These are phyloP conservation scores for Draba incana DNA, from an alignment of 345 rosid genomes.

Conservation along the genomic window DNA sequence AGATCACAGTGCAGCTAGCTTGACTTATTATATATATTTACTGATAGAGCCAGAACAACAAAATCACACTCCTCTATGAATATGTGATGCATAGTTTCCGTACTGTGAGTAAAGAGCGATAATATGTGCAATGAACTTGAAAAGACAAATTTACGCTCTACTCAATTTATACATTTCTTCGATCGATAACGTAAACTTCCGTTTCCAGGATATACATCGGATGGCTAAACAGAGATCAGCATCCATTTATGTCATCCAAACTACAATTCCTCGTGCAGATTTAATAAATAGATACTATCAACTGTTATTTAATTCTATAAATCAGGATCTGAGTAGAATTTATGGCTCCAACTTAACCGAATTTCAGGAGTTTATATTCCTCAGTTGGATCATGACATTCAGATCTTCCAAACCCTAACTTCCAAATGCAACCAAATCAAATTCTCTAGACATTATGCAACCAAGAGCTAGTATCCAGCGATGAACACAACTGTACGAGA, in stretches of 20 bases:
- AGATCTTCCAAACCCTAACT: conserved; percentile 26
- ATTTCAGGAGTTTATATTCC: neutral
- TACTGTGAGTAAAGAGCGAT: neutral
- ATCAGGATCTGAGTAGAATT: neutral
- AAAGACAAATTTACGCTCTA: neutral
- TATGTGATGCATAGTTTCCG: neutral
- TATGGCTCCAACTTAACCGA: neutral
- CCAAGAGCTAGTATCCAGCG: conserved; percentile 13
- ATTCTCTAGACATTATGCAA: conserved; percentile 18
- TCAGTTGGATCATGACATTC: neutral
- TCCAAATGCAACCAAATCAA: conserved; percentile 24
- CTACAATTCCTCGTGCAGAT: neutral
- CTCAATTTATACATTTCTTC: neutral
- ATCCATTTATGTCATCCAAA: neutral
- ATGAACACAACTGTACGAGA: conserved; percentile 23
- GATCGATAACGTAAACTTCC: neutral
- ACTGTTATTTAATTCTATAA: neutral
- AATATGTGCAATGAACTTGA: neutral
- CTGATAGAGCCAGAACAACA: neutral
- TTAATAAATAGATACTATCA: neutral
- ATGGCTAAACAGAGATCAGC: neutral
- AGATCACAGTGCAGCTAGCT: conserved; percentile 4
- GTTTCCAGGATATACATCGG: no score
- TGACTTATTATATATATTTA: neutral
- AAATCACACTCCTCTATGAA: neutral